Conservation (phyloP, 371 early-diverging fungal genomes). For the Saksenaea oblongispora region DNA sequence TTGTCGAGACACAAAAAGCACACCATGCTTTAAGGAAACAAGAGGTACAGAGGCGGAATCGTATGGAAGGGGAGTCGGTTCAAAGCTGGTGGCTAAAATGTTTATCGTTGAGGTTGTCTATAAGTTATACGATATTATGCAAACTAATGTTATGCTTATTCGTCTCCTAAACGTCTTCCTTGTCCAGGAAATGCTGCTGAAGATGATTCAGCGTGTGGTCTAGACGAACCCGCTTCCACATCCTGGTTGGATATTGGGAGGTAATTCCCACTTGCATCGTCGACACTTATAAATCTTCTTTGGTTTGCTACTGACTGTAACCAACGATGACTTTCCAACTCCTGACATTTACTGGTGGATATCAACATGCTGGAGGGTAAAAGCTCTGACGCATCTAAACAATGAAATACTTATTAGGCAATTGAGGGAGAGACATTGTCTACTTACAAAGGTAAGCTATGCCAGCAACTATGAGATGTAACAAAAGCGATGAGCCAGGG, state of each 20-base stretch:
- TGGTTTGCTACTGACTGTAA: not conserved
- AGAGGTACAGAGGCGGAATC: too few relatives aligned
- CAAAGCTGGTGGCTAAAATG: not conserved
- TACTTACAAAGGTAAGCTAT: conserved; percentile 21
- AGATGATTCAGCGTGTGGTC: not conserved
- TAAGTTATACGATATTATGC: not conserved
- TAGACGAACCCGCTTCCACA: not conserved
- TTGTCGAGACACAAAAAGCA: too few relatives aligned
- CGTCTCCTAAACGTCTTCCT: conserved; percentile 21
- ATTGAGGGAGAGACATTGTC: not conserved
- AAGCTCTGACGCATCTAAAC: conserved; percentile 6
- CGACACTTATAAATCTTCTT: conserved; percentile 12
- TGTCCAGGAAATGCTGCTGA: conserved; percentile 16
- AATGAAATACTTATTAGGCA: not conserved
- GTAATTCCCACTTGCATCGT: conserved; percentile 6
- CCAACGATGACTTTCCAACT: conserved; percentile 13
- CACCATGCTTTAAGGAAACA: too few relatives aligned
- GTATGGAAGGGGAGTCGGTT: too few relatives aligned
- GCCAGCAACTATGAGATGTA: conserved; percentile 16
- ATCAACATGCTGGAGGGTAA: conserved; percentile 8
- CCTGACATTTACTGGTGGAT: conserved; percentile 4
- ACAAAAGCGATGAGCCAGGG: conserved; percentile 19
- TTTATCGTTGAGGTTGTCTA: not conserved
- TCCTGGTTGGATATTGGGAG: conserved; percentile 9
- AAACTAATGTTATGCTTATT: not conserved